These are phyloP conservation scores for Fraxinus sp. DNA, from an alignment of 305 asterid species.

Conservation along the genomic window DNA sequence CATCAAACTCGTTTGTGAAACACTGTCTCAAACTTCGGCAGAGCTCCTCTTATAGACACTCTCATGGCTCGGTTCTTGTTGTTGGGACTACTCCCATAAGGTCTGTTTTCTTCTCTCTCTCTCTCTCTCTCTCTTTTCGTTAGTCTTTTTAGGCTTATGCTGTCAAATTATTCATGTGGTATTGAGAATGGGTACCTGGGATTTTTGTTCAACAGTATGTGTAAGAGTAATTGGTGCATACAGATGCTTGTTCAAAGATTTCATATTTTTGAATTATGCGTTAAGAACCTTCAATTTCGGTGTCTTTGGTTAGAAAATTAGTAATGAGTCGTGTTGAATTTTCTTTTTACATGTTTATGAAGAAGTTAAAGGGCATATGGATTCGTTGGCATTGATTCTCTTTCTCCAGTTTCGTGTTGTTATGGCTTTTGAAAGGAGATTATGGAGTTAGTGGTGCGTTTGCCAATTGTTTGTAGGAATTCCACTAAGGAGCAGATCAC, in stretches of 20 bases:
- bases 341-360: constrained; percentile 7
- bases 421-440: background rate
- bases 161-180: background rate
- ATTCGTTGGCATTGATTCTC: background rate
- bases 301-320: background rate
- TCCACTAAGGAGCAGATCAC: background rate
- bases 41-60: constrained; percentile 76
- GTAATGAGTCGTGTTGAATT: background rate
- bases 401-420: background rate
- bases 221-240: background rate
- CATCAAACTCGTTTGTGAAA: constrained; percentile 83
- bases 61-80: constrained; percentile 70
- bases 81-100: constrained; percentile 80
- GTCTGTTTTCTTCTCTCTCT: constrained; percentile 30
- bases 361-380: background rate
- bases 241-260: constrained; percentile 13
- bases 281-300: background rate
- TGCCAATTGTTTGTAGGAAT: background rate
- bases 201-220: background rate
- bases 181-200: background rate
- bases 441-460: background rate
- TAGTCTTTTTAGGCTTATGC: background rate
- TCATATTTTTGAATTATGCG: background rate
- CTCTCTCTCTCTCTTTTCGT: background rate
- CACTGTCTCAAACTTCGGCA: constrained; percentile 88